Base-by-base conservation (phyloP, 768 basidiomycete species). In the Lyophyllum decastes region DNA sequence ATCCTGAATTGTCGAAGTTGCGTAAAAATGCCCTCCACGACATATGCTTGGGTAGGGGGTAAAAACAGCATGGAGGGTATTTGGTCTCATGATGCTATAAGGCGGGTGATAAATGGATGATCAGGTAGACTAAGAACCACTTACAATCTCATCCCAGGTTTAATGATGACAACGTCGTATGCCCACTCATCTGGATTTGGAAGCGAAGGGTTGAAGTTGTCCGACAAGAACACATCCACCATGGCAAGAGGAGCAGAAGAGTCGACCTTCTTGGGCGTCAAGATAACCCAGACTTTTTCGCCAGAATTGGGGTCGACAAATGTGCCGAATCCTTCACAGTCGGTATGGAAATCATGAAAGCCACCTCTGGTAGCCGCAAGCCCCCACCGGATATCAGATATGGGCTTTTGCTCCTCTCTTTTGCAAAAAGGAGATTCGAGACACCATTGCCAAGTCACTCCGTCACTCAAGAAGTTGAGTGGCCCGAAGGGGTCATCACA, bases 201-300 rank as follows among this genome's bases (percentile, higher is more conserved):
- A 2, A 24, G 38, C 14, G 43, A 11, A 5, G 27, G 9, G 24
- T 19, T 14, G 30, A 54, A 54, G n/a, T 27, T 22, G 6, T 19
- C n/a, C n/a, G n/a, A 17, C 14, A 19, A 9, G 26, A 30, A 21
- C 17, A 44, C 21, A 10, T 46, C n/a, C 8, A 40, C 21, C 4
- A 17, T 17, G 21, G 41, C 41, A 11, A 33, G 9, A 12, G 35
- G 22, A 30, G 21, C 21, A 6, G 19, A 24, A 25, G 40, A 49
- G n/a, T 45, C 9, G 1, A 25, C 47, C 10, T 40, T 27, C 26
- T 47, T 48, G 2, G 59, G 58, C 6, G 19, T 45, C n/a, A 22
- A 44, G 12, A 60, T 51, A 14, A 53, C 34, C 59, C 52, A 53
- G 2, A 49, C 16, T n/a, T 57, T 61, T 3, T 21, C 24, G 19